These are phyloP conservation scores for Crucibulum laeve DNA, from an alignment of 768 basidiomycete species.

Conservation along the genomic window DNA sequence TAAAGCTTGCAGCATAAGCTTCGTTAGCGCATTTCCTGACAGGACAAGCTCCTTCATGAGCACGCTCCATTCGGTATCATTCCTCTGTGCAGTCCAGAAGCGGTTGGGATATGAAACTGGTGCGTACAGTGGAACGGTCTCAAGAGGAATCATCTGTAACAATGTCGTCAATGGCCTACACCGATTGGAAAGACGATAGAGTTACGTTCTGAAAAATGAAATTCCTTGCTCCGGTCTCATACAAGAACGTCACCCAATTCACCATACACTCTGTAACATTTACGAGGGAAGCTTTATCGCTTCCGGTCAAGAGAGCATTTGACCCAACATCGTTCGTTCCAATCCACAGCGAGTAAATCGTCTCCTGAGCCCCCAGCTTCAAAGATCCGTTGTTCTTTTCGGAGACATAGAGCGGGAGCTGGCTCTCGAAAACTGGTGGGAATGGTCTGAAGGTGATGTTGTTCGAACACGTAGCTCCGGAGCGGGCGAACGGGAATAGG, in stretches of 20 bases:
- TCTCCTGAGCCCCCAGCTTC: constrained; percentile 34
- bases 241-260: constrained; percentile 54
- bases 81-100: constrained; percentile 48
- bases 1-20: constrained; percentile 46
- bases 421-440: constrained; percentile 54
- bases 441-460: constrained; percentile 52
- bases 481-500: constrained; percentile 53
- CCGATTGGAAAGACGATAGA: background rate
- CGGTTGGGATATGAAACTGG: constrained; percentile 39
- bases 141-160: constrained; percentile 54
- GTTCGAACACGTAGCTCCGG: constrained; percentile 67
- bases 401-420: constrained; percentile 49
- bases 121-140: constrained; percentile 43
- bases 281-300: constrained; percentile 48
- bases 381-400: constrained; percentile 38
- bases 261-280: constrained; percentile 55
- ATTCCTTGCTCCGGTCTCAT: constrained; percentile 56
- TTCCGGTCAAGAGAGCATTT: constrained; percentile 49
- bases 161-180: background rate
- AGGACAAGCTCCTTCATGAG: constrained; percentile 49
- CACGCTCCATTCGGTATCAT: constrained; percentile 55
- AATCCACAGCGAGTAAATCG: constrained; percentile 65
- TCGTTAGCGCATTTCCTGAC: constrained; percentile 47
- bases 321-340: constrained; percentile 64
- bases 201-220: constrained; percentile 68